Percentiles rank a stretch among this genome's conserved stretches.
These are phyloP conservation scores for Juglanconis oblonga DNA, from an alignment of 2,329 filamentous ascomycete genomes.

Conservation along the genomic window DNA sequence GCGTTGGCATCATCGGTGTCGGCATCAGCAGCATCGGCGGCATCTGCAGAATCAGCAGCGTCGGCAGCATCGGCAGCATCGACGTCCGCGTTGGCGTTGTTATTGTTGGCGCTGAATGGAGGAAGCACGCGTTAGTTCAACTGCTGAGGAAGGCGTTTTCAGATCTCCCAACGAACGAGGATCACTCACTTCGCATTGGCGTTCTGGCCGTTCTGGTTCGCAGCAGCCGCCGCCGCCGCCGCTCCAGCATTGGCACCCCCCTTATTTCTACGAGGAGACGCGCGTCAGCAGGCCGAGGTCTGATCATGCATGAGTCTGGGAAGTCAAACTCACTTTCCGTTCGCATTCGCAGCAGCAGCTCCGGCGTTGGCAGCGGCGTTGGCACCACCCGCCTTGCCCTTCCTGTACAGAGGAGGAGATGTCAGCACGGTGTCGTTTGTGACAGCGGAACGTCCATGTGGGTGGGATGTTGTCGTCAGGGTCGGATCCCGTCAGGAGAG, in stretches of 20 bases:
- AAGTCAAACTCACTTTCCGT: too few relatives aligned
- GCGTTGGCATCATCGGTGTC: conserved; percentile 31
- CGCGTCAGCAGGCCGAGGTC: too few relatives aligned
- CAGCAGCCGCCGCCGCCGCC: conserved; percentile 42
- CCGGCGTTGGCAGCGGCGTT: conserved; percentile 1
- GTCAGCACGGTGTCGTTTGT: background rate
- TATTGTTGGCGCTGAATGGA: background rate
- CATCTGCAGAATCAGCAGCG: conserved; percentile 33
- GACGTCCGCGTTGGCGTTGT: conserved; percentile 12
- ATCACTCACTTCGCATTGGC: background rate
- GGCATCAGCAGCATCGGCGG: conserved; percentile 35
- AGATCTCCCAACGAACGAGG: too few relatives aligned
- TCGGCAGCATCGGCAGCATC: conserved; percentile 24
- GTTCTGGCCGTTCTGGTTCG: background rate
- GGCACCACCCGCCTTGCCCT: background rate
- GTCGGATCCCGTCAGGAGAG: too few relatives aligned
- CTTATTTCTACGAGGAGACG: conserved; percentile 22
- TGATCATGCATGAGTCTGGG: too few relatives aligned
- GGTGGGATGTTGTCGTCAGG: too few relatives aligned
- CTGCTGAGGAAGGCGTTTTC: too few relatives aligned
- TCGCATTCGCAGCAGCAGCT: conserved; percentile 8
- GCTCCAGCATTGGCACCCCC: conserved; percentile 28
- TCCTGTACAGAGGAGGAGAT: background rate
- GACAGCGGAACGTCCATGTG: too few relatives aligned
- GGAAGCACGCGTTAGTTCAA: too few relatives aligned